Evolutionary conservation across 2,329 filamentous ascomycete species (phyloP), one percentile per base, ranked within the genome.

Genomic region (Talaromyces sp.): DNA sequence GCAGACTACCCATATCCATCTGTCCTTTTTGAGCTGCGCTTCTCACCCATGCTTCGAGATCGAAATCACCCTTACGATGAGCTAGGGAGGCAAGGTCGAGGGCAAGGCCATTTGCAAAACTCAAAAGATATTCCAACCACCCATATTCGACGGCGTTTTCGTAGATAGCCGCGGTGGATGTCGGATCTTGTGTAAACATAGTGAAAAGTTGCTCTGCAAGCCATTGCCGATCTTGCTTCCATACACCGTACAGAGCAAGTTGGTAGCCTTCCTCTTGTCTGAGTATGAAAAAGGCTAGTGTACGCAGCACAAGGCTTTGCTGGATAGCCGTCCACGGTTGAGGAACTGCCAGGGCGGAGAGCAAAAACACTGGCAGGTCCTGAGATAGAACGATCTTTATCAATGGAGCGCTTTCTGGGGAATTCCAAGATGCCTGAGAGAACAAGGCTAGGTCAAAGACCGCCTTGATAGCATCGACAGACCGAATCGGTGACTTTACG

Each of bases 151-250:
- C 81, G 8, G 92, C 92, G 73, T 96, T 92, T 59, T 96, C 90
- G 68, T 92, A 88, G 41, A 94, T 90, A 17, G 87, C 79, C 3
- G 86, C 84, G 43, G 93, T 83, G 60, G 89, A 85, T 65, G 88
- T 86, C 2, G 87, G 89, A 70, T 90, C 87, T 65, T 84, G 81
- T 47, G 89, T 89, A 75, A 95, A 92, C 9, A 87, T 85, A 66
- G 93, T 89, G 49, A 94, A 87, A 39, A 99, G 86, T 66, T 91
- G 88, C 68, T 89, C 86, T 10, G 89, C 89, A 17, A 98, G 90
- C 90, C 93, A 98, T 22, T 89, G 85, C 69, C 89, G 91, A 74
- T 98, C 92, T 74, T 95, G 93, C 70, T 90, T 89, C 93, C 94
- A 98, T 6, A 97, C 81, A 66, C 92, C 93, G 73, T 97, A 90